Evolutionary conservation across 495 filamentous ascomycete genomes (phyloP), one percentile per base, ranked within the genome.

Genomic region (Aspergillus egyptiacus): DNA sequence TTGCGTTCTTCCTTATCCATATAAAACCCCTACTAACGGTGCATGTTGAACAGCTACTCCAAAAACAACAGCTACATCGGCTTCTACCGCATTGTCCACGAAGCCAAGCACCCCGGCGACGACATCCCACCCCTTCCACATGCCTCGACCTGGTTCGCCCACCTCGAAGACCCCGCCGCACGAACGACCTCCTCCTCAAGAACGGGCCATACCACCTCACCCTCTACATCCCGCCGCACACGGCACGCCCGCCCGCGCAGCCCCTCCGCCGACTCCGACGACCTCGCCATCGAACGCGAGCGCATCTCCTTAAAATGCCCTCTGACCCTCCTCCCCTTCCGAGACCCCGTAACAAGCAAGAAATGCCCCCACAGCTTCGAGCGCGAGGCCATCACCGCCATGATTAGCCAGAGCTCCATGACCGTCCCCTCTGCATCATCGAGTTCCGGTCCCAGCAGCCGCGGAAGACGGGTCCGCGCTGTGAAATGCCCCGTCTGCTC

Each of bases 301-400:
- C 77, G 75, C 14, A 74, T 85, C 53, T 85, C 81, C 49, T 75
- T 88, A 40, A 85, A 82, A 59, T 95, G 90, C 57, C 88, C 88
- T 0, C 59, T 96, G n/a, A 91, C 90, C 1, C 72, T 95, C 33
- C 72, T 75, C 30, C 61, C 74, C n/a, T 87, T 87, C 71, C 68
- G 70, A 20, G 79, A 91, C 37, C 90, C 90, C 0, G 68, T 77
- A 2, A 90, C 78, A n/a, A 89, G 80, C 63, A 76, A 66, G 3
- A 84, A 85, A 55, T 96, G 90, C 69, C 82, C 77, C 7, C 90
- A 96, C 62, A 86, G 77, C 7, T 95, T 95, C 63, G 85, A 96
- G 65, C 83, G 79, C 54, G 56, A 66, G 2, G 86, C 87, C 5
- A 87, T 95, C 47, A 22, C 78, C 28, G 70, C 77, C 11, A 84